Conservation (phyloP, 1,284 basidiomycete species). For the Peniophora sp. region DNA sequence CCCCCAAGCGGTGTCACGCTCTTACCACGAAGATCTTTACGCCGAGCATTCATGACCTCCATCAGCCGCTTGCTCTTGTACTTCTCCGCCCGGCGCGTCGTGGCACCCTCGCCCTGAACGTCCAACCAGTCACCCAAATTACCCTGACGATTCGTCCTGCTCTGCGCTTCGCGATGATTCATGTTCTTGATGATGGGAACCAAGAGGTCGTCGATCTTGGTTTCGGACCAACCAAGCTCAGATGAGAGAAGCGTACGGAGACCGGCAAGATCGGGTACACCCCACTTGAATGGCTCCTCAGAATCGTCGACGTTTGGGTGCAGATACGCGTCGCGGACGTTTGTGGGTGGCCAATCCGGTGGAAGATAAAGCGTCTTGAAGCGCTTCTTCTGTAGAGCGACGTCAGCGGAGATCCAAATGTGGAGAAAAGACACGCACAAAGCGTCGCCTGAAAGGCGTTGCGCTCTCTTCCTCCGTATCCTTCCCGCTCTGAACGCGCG, state of each 20-base stretch:
- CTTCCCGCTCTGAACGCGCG: constrained; percentile 84
- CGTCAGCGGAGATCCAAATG: constrained; percentile 2
- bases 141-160: constrained; percentile 62
- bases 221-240: constrained; percentile 81
- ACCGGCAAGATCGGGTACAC: constrained; percentile 89
- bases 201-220: constrained; percentile 88
- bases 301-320: constrained; percentile 87
- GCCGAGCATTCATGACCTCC: constrained; percentile 81
- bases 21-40: constrained; percentile 37
- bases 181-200: constrained; percentile 92
- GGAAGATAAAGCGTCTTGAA: constrained; percentile 79
- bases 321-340: constrained; percentile 88
- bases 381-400: constrained; percentile 68
- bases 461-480: constrained; percentile 69
- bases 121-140: constrained; percentile 60
- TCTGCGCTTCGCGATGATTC: constrained; percentile 64
- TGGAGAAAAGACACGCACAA: constrained; percentile 48
- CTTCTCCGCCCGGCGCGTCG: constrained; percentile 68
- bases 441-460: constrained; percentile 74
- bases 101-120: constrained; percentile 53
- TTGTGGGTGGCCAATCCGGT: constrained; percentile 87
- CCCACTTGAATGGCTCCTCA: constrained; percentile 96
- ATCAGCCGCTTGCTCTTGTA: constrained; percentile 86
- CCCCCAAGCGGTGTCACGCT: constrained; percentile 9
- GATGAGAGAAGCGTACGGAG: constrained; percentile 82